phyloP scores from a whole-genome alignment of 2,329 filamentous ascomycete genomes.

The Bisporella sp. region DNA sequence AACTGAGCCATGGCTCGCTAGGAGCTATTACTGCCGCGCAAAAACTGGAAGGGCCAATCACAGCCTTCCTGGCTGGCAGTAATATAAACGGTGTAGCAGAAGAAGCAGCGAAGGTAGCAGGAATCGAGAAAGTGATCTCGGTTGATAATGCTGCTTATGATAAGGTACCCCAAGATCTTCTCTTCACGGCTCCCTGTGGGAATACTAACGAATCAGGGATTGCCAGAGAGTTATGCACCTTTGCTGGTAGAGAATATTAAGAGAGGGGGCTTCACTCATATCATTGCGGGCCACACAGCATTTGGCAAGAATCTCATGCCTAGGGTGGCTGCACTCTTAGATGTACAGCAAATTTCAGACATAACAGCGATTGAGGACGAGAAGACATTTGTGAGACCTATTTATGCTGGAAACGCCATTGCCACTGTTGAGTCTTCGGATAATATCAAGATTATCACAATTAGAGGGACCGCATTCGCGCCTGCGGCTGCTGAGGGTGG shows the following conservation, averaged over 20 bases:
- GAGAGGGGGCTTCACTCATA: conserved; percentile 87
- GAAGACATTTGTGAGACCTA: conserved; percentile 91
- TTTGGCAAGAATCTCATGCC: conserved; percentile 96
- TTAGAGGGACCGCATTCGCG: conserved; percentile 88
- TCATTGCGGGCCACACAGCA: conserved; percentile 84
- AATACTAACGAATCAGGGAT: conserved; percentile 46
- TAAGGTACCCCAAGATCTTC: conserved; percentile 50
- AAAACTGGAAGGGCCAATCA: conserved; percentile 78
- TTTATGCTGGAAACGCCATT: conserved; percentile 97
- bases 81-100: conserved; percentile 70
- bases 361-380: conserved; percentile 81
- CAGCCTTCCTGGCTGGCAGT: conserved; percentile 79
- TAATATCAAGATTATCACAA: conserved; percentile 78
- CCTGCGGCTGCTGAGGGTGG: conserved; percentile 65
- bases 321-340: conserved; percentile 82
- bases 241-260: conserved; percentile 94
- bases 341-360: conserved; percentile 90
- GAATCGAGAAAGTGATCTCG: conserved; percentile 83
- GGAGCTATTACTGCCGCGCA: conserved; percentile 80
- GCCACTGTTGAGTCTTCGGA: conserved; percentile 90
- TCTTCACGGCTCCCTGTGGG: background rate
- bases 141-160: conserved; percentile 89
- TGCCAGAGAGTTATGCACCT: conserved; percentile 92
- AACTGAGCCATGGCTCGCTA: conserved; percentile 75
- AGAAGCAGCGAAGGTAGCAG: conserved; percentile 81